Evolutionary conservation across 83 land plant genomes (phyloP).

Genomic region (Thuja plicata): DNA sequence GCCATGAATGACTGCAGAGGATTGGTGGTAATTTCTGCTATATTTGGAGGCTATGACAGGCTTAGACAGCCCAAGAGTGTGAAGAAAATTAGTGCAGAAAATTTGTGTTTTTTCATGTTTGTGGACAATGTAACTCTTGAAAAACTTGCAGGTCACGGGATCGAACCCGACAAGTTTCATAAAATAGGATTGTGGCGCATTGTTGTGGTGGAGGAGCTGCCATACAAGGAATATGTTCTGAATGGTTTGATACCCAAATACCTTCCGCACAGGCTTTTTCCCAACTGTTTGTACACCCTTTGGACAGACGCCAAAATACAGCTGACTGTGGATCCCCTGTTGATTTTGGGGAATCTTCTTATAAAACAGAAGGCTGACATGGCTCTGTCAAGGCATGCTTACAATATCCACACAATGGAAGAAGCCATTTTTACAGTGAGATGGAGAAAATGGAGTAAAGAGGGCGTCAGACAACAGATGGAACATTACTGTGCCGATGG

Average conservation of each 20-base stretch:
- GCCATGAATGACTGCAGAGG: slow-evolving; percentile 60
- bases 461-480: slow-evolving; percentile 52
- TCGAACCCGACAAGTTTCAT: slow-evolving; percentile 2
- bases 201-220: slow-evolving; percentile 30
- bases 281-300: slow-evolving; percentile 57
- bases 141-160: slow-evolving; percentile 31
- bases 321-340: slow-evolving; percentile 56
- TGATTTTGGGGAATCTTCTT: slow-evolving; percentile 46
- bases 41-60: slow-evolving; percentile 67
- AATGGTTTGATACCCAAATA: slow-evolving; percentile 69
- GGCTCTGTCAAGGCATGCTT: slow-evolving; percentile 62
- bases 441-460: slow-evolving; percentile 69
- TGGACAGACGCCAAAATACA: slow-evolving; percentile 76
- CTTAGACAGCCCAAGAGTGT: slow-evolving; percentile 66
- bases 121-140: slow-evolving; percentile 46
- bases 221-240: slow-evolving; percentile 57
- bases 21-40: slow-evolving; percentile 60
- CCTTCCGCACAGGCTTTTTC: slow-evolving; percentile 66
- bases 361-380: slow-evolving; percentile 40
- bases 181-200: slow-evolving; percentile 62
- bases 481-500: slow-evolving; percentile 70
- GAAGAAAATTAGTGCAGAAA: slow-evolving; percentile 33
- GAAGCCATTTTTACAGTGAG: slow-evolving; percentile 75
- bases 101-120: slow-evolving; percentile 75
- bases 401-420: slow-evolving; percentile 55